Percentiles rank a stretch among this genome's conserved stretches.
These are phyloP conservation scores for Murraya paniculata DNA, from an alignment of 345 rosid genomes.

Conservation along the genomic window DNA sequence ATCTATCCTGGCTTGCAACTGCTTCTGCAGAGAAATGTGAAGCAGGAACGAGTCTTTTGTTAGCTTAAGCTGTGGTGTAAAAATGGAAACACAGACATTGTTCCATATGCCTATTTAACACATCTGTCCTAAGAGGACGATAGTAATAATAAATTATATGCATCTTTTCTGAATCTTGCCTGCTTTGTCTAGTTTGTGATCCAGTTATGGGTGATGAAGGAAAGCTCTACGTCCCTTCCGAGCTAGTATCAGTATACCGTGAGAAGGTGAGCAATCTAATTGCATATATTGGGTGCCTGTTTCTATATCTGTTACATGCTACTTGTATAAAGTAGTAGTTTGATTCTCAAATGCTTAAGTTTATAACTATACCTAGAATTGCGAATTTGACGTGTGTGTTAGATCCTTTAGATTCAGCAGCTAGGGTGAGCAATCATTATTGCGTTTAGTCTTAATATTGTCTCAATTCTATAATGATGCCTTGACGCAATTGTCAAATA, in stretches of 20 bases:
- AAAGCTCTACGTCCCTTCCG: constrained; percentile 91
- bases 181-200: constrained; percentile 76
- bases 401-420: background rate
- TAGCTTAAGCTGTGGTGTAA: background rate
- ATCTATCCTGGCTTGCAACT: background rate
- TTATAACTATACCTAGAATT: background rate
- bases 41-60: background rate
- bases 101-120: background rate
- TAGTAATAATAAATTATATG: background rate
- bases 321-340: background rate
- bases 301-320: background rate
- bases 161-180: constrained; percentile 19
- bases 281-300: background rate
- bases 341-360: background rate
- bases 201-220: constrained; percentile 99
- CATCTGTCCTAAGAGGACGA: background rate
- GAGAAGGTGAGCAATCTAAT: constrained; percentile 60
- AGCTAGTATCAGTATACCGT: constrained; percentile 76
- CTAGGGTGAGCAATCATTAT: background rate
- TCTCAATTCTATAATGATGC: background rate
- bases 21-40: background rate
- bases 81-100: background rate
- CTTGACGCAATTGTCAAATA: background rate
- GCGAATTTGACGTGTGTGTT: constrained; percentile 1
- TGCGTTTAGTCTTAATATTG: constrained; percentile 3